Evolutionary conservation across 257 asterid species (phyloP).

Genomic region (Primulina eburnea): DNA sequence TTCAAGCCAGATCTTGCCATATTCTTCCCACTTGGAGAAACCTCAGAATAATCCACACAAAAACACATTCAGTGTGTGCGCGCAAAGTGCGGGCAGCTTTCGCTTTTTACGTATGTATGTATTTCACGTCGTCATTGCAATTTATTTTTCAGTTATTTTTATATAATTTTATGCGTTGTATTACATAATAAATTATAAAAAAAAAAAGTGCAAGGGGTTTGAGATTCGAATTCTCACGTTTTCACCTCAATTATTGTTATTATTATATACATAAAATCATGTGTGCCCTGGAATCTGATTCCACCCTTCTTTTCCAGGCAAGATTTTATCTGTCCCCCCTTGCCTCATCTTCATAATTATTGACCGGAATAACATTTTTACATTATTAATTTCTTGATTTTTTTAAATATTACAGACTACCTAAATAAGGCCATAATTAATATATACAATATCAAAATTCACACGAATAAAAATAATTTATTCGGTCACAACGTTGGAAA

Average conservation of each 20-base stretch:
- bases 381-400: not conserved
- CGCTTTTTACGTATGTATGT: constrained; percentile 22
- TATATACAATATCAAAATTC: no score
- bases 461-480: no score
- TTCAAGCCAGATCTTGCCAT: constrained; percentile 34
- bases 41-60: constrained; percentile 19
- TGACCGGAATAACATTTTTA: not conserved
- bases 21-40: constrained; percentile 24
- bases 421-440: no score
- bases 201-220: constrained; percentile 27
- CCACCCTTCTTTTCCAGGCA: constrained; percentile 28
- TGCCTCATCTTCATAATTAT: constrained; percentile 3
- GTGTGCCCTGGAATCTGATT: constrained; percentile 50
- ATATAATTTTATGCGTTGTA: not conserved
- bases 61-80: constrained; percentile 2
- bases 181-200: not conserved
- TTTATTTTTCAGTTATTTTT: no score
- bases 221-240: constrained; percentile 36
- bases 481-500: no score
- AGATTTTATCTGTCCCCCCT: constrained; percentile 17
- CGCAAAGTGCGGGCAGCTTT: constrained; percentile 31
- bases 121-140: not conserved
- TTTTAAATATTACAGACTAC: no score
- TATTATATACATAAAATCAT: constrained; percentile 17
- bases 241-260: constrained; percentile 19